phyloP scores from a whole-genome alignment of 257 asterid genomes.

The Solanum peruvianum region DNA sequence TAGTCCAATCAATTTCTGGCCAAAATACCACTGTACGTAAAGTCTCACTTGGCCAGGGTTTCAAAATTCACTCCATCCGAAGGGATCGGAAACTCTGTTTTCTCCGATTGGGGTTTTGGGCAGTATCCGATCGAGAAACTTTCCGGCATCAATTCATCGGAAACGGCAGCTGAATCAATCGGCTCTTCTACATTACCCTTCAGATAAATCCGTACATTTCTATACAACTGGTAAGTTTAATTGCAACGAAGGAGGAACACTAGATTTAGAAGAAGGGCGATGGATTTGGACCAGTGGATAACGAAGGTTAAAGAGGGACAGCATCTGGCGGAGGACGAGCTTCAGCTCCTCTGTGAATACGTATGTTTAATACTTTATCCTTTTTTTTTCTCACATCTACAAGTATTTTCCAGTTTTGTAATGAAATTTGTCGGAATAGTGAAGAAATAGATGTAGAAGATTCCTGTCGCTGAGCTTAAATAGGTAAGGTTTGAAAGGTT shows the following conservation, averaged over 20 bases:
- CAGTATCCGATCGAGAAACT: not conserved
- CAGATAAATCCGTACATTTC: not conserved
- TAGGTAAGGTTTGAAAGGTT: not conserved
- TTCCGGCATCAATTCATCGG: not conserved
- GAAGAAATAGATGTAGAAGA: not conserved
- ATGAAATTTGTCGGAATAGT: not conserved
- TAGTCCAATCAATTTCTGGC: not conserved
- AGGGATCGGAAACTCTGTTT: not conserved
- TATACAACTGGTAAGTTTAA: not conserved
- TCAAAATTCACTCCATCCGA: not conserved
- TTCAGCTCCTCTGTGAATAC: conserved; percentile 99
- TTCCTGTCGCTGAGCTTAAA: not conserved
- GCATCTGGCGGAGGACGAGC: conserved; percentile 98
- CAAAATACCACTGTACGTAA: not conserved
- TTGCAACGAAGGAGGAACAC: not conserved
- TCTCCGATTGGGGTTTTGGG: not conserved
- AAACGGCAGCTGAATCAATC: not conserved
- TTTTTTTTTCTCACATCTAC: not conserved
- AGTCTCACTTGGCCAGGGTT: not conserved
- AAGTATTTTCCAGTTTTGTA: not conserved
- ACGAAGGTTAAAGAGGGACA: conserved; percentile 92
- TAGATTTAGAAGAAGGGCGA: conserved; percentile 1
- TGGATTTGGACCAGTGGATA: conserved; percentile 99
- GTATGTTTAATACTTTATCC: conserved; percentile 19
- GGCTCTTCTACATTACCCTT: not conserved